A percentile compares a stretch with the other conserved stretches of the same genome.
Conservation (phyloP, 257 asterid genomes). For the Cinchona pubescens region DNA sequence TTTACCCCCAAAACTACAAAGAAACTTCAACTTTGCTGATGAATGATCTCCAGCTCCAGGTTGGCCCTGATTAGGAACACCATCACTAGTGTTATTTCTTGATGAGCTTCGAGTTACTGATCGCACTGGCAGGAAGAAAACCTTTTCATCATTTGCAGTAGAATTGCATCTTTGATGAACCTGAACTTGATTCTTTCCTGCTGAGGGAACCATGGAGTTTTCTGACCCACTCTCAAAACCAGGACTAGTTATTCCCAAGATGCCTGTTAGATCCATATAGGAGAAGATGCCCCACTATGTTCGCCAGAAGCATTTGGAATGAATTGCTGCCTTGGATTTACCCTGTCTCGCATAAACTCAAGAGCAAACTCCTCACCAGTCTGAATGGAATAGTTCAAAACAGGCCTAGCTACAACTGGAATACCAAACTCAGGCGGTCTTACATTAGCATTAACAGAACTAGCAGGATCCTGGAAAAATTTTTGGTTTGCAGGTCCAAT, state of each 20-base stretch:
- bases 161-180: slow-evolving; percentile 39
- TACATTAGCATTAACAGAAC: slow-evolving; percentile 43
- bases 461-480: slow-evolving; percentile 58
- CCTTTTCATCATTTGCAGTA: slow-evolving; percentile 44
- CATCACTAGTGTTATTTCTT: slow-evolving; percentile 27
- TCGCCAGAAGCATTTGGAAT: slow-evolving; percentile 49
- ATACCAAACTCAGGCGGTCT: slow-evolving; percentile 52
- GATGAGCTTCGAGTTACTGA: slow-evolving; percentile 44
- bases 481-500: slow-evolving; percentile 56
- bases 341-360: slow-evolving; percentile 94
- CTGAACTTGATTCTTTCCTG: slow-evolving; percentile 44
- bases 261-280: slow-evolving; percentile 54
- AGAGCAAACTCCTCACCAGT: slow-evolving; percentile 95
- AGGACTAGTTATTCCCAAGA: slow-evolving; percentile 45
- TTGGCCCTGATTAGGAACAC: slow-evolving; percentile 41
- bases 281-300: slow-evolving; percentile 37
- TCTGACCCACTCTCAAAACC: slow-evolving; percentile 51
- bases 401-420: slow-evolving; percentile 62
- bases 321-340: slow-evolving; percentile 64
- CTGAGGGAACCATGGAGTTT: slow-evolving; percentile 38
- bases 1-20: slow-evolving; percentile 91
- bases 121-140: slow-evolving; percentile 37
- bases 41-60: slow-evolving; percentile 44
- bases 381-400: slow-evolving; percentile 81
- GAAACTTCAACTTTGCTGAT: slow-evolving; percentile 52